phyloP scores from a whole-genome alignment of 2,329 filamentous ascomycete species.

The Cladophialophora carrionii region DNA sequence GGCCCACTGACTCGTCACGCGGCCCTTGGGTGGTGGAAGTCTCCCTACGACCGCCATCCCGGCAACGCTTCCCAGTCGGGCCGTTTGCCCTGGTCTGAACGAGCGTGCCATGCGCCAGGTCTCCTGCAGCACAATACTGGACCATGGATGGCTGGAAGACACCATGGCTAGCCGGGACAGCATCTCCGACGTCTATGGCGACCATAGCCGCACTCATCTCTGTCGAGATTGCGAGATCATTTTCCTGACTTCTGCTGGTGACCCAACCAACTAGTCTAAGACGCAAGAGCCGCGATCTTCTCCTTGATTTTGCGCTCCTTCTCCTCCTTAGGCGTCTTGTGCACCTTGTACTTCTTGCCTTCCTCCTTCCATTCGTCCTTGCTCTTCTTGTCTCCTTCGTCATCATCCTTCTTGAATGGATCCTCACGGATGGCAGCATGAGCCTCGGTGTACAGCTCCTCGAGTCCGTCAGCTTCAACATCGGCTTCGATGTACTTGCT shows the following conservation, averaged over 20 bases:
- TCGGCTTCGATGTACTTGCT: slow-evolving; percentile 96
- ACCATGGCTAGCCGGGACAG: neutral
- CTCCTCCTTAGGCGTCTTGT: slow-evolving; percentile 82
- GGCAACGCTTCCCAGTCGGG: neutral
- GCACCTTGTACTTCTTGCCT: slow-evolving; percentile 81
- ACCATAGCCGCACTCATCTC: neutral
- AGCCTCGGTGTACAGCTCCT: slow-evolving; percentile 94
- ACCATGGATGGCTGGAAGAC: neutral
- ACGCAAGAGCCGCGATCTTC: slow-evolving; percentile 79
- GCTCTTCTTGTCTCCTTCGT: slow-evolving; percentile 81
- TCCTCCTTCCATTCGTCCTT: slow-evolving; percentile 97
- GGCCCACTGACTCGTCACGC: neutral
- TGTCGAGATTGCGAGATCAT: neutral
- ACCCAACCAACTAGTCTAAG: slow-evolving; percentile 41
- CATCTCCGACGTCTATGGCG: neutral
- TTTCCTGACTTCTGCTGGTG: neutral
- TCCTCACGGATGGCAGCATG: slow-evolving; percentile 97
- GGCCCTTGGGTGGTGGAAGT: neutral
- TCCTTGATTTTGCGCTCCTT: slow-evolving; percentile 80
- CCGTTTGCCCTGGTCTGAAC: neutral
- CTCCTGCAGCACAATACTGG: neutral
- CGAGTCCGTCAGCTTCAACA: slow-evolving; percentile 91
- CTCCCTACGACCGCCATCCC: neutral
- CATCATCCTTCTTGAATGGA: slow-evolving; percentile 88
- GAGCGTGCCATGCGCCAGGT: too few relatives aligned